Conservation (phyloP, 768 basidiomycete genomes). For the Hygrocybe coccinea region DNA sequence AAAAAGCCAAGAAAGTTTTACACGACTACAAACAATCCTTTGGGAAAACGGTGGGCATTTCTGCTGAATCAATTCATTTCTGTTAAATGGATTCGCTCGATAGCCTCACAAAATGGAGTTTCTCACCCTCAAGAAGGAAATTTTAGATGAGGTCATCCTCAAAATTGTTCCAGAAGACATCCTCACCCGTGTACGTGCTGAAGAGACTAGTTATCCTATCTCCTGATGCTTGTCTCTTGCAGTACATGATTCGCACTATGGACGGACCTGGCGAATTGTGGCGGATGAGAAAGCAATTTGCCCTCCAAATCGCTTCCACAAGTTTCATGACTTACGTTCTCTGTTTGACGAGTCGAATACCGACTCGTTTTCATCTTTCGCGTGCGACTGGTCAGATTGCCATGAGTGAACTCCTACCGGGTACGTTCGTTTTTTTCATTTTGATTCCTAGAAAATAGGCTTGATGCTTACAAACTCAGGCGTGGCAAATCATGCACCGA, state of each 20-base stretch:
- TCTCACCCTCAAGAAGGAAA: slow-evolving; percentile 70
- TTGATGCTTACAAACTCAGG: slow-evolving; percentile 25
- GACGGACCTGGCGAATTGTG: slow-evolving; percentile 78
- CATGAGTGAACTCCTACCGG: slow-evolving; percentile 89
- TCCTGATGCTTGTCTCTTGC: background rate
- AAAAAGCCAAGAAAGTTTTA: slow-evolving; percentile 72
- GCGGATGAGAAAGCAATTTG: slow-evolving; percentile 97
- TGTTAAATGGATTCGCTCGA: slow-evolving; percentile 1
- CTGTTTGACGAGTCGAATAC: slow-evolving; percentile 76
- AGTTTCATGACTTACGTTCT: slow-evolving; percentile 92
- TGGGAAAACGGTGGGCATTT: slow-evolving; percentile 39
- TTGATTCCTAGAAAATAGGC: background rate
- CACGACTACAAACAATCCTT: slow-evolving; percentile 51
- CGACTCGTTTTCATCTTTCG: slow-evolving; percentile 82
- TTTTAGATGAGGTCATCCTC: slow-evolving; percentile 78
- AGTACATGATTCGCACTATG: slow-evolving; percentile 95
- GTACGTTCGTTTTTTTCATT: slow-evolving; percentile 34
- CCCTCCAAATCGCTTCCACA: slow-evolving; percentile 78
- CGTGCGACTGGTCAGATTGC: slow-evolving; percentile 85
- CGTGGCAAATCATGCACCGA: slow-evolving; percentile 42
- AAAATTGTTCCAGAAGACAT: slow-evolving; percentile 92
- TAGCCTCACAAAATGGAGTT: slow-evolving; percentile 64
- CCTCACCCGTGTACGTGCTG: slow-evolving; percentile 62
- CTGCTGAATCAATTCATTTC: background rate
- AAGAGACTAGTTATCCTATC: background rate